Evolutionary conservation across 2,329 filamentous ascomycete species (phyloP).

Genomic region (Esteya vermicola): DNA sequence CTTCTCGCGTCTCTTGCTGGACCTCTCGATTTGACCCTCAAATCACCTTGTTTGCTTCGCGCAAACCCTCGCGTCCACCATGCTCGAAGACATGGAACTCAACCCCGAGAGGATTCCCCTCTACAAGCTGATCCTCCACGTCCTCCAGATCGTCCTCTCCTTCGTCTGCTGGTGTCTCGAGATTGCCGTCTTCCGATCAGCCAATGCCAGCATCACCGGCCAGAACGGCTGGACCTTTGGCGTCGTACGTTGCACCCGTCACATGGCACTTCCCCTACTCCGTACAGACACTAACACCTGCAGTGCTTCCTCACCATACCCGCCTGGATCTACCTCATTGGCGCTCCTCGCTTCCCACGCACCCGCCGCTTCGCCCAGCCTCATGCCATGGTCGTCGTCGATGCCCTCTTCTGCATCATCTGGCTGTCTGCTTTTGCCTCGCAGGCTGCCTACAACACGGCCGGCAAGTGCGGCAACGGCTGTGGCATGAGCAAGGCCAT

Average conservation of each 20-base stretch:
- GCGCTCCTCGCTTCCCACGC: conserved; percentile 48
- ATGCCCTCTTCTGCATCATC: conserved; percentile 42
- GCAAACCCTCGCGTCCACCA: conserved; percentile 9
- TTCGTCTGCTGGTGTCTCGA: conserved; percentile 44
- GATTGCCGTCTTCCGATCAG: conserved; percentile 41
- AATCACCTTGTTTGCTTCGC: too few relatives aligned
- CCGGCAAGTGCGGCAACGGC: conserved; percentile 36
- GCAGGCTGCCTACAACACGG: conserved; percentile 49
- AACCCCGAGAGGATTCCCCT: conserved; percentile 38
- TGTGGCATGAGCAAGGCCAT: conserved; percentile 50
- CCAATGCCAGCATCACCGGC: conserved; percentile 35
- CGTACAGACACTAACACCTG: not conserved
- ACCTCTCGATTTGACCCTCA: too few relatives aligned
- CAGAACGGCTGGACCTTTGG: conserved; percentile 50
- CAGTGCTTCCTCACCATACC: conserved; percentile 53
- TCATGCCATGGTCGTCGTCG: conserved; percentile 44
- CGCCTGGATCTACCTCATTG: conserved; percentile 49
- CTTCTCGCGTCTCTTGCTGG: not conserved
- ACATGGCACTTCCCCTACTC: not conserved
- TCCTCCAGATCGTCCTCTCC: conserved; percentile 36
- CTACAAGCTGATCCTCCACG: conserved; percentile 44
- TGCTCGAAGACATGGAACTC: conserved; percentile 35
- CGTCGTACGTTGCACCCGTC: conserved; percentile 32
- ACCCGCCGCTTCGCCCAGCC: conserved; percentile 48
- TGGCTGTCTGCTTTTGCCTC: conserved; percentile 55